Evolutionary conservation across 106 monocot genomes (phyloP).

Genomic region (Hemerocallis citrina): DNA sequence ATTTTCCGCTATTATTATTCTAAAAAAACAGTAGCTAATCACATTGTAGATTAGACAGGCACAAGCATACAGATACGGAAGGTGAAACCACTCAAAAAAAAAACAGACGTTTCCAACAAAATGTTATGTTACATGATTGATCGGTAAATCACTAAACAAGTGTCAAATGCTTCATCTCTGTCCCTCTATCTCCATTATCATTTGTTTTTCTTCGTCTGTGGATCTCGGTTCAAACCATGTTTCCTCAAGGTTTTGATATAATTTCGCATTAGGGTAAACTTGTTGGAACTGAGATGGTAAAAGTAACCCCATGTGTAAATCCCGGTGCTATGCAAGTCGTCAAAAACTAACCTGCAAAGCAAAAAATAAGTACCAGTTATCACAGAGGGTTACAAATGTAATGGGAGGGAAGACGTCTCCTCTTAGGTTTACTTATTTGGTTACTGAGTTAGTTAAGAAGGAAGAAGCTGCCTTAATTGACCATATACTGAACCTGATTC

Average conservation of each 20-base stretch:
- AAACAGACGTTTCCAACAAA: too few relatives aligned
- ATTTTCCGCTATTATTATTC: too few relatives aligned
- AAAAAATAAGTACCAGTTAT: neutral
- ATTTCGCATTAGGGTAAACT: slow-evolving; percentile 72
- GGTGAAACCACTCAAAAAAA: too few relatives aligned
- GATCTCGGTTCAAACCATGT: slow-evolving; percentile 74
- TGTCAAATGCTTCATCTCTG: too few relatives aligned
- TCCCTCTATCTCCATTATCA: slow-evolving; percentile 7
- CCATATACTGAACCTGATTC: slow-evolving; percentile 42
- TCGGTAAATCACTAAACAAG: too few relatives aligned
- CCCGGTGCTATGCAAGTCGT: slow-evolving; percentile 96
- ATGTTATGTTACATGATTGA: too few relatives aligned
- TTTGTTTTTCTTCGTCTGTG: slow-evolving; percentile 28
- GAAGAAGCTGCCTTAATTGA: neutral
- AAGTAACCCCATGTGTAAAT: slow-evolving; percentile 98
- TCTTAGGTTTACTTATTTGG: neutral
- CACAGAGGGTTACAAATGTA: neutral
- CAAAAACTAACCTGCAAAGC: slow-evolving; percentile 55
- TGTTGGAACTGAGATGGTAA: slow-evolving; percentile 68
- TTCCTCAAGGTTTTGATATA: slow-evolving; percentile 78
- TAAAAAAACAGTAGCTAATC: too few relatives aligned
- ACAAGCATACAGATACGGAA: too few relatives aligned
- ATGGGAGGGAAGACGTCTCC: neutral
- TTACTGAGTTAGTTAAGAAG: neutral
- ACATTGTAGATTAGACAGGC: too few relatives aligned